Evolutionary conservation across 768 basidiomycete species (phyloP), one percentile per base, ranked within the genome.

Genomic region (Mycena filopes): DNA sequence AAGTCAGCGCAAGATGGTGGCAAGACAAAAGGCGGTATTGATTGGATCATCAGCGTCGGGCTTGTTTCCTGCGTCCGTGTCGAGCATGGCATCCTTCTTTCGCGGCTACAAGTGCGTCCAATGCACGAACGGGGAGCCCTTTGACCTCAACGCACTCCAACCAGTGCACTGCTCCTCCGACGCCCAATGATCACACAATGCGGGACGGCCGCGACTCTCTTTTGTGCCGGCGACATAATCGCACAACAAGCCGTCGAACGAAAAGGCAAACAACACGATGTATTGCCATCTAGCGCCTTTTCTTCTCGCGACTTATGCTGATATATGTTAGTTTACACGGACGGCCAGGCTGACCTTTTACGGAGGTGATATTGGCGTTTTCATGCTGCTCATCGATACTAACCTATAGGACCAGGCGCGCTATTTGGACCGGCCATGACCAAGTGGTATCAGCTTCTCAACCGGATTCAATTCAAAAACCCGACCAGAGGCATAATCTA

Each of bases 201-300:
- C 60, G 76, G 78, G 0, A 91, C 91, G 0, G 90, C 89, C 0
- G 86, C 84, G 1, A 70, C 90, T 54, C 79, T 94, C 11, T 94
- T 94, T 67, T 89, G 91, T 46, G 80, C 84, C 8, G 93, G 92
- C 23, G 94, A 95, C 73, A 71, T 95, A 1, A 84, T 96, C 45
- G 95, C 95, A 0, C 95, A 98, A 77, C 96, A 97, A 76, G 85
- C 80, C 1, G 85, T 96, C 21, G 96, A 96, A 73, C 82, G 81
- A 71, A 86, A 81, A 68, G 93, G 94, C 8, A 80, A 72, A 57
- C 75, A 89, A 3, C 95, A 97, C 72, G 95, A 98, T 68, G 92
- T 93, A 67, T 15, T 69, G 88, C 82, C 31, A 60, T 55, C 13
- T 49, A 33, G 33, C 25, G 55, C 10, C 49, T n/a, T 31, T 65